Percentiles rank a stretch among this genome's conserved stretches.
phyloP scores from a whole-genome alignment of 768 basidiomycete genomes.

The Mycena alexandri region DNA sequence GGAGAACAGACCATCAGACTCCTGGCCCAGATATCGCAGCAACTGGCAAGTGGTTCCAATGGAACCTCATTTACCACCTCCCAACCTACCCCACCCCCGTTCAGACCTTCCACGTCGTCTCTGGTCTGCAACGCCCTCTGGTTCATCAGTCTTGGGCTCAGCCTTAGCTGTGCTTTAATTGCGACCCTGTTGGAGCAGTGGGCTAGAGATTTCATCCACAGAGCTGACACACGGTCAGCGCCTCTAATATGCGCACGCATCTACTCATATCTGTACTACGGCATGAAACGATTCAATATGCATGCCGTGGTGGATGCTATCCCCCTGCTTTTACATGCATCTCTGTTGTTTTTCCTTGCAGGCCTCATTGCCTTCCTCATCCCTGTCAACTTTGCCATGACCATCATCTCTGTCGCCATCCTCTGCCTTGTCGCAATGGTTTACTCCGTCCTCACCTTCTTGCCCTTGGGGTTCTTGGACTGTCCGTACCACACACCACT shows the following conservation, averaged over 20 bases:
- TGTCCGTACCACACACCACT: conserved; percentile 10
- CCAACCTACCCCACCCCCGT: not conserved
- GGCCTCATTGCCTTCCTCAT: conserved; percentile 17
- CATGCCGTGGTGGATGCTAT: conserved; percentile 14
- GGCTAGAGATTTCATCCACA: conserved; percentile 7
- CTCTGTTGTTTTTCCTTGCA: conserved; percentile 14
- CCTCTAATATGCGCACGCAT: too few species aligned
- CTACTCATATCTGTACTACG: conserved; percentile 14
- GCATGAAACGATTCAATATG: conserved; percentile 18
- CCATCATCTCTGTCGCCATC: not conserved
- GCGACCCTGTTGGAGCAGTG: conserved; percentile 18
- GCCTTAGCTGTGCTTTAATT: conserved; percentile 16
- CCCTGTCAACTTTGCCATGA: conserved; percentile 14
- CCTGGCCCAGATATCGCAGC: conserved; percentile 7
- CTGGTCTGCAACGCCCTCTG: conserved; percentile 7
- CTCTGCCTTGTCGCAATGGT: not conserved
- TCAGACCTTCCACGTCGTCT: not conserved
- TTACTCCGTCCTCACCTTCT: conserved; percentile 15
- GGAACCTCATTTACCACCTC: not conserved
- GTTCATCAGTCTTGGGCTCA: conserved; percentile 20
- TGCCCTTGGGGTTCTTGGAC: not conserved
- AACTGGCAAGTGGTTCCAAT: not conserved
- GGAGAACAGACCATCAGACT: not conserved
- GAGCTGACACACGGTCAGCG: not conserved
- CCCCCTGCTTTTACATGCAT: conserved; percentile 6